Base-by-base conservation (phyloP, 2,329 filamentous ascomycete species). In the Didymella pinodella region DNA sequence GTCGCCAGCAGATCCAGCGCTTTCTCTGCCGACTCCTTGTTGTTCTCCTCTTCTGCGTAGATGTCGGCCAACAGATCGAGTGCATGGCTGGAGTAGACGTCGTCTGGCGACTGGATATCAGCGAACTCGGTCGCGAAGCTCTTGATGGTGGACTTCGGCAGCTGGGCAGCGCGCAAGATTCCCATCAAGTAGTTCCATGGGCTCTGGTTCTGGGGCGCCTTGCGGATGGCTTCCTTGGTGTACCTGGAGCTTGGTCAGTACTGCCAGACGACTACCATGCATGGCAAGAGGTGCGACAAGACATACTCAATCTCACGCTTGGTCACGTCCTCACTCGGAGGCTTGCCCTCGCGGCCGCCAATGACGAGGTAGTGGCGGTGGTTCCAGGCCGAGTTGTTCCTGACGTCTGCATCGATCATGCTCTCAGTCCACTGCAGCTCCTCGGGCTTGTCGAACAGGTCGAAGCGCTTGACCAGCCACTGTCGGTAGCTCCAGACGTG, bases 341-440 rank as follows among this genome's bases (percentile, higher is more conserved):
- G 76, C 64, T 63, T 75, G 28, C 78, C 79, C 25, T 77, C 69
- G 32, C 75, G 74, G 11, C 82, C 84, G 81, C 75, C 85, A 85
- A 97, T 96, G 18, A 94, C 87, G n/a, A 98, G 76, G 76, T 94
- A 97, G 83, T 95, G 98, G 50, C 95, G 89, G 81, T 99, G 94
- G 65, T 94, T 96, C 95, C 95, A 99, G 16, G 94, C 95, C 44
- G 91, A 95, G 78, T 99, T 99, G 81, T 99, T 99, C 71, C 93
- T 86, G 59, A 98, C 88, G 77, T 99, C 95, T 32, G 86, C 82
- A 57, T 86, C 82, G 57, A 99, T 85, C 76, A 97, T 85, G 38
- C 79, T 78, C 73, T 95, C 90, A 32, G 92, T 86, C 59, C 89
- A 88, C 50, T 82, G 78, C 20, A 96, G 81, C 82, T 99, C 88